Base-by-base conservation (phyloP, 1,284 basidiomycete species). In the Pseudozyma hubeiensis region DNA sequence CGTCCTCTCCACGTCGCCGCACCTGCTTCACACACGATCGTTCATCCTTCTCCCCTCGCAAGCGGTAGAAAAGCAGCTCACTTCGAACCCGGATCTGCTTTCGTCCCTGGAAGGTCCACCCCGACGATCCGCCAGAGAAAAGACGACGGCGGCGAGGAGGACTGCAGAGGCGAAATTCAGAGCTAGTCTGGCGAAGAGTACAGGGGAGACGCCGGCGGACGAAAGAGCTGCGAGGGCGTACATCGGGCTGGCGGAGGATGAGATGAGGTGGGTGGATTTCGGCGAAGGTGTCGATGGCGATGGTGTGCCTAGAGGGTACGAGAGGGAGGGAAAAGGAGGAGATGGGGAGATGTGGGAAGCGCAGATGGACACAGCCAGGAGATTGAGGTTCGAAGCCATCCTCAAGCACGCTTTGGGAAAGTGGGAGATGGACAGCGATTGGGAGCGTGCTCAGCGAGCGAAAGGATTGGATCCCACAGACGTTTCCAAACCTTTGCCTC, bases 381-480 rank as follows among this genome's bases (percentile, higher is more conserved):
- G 52, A 31, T 41, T 43, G 48, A 50, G 75, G 30, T 78, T 72
- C 39, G 68, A 77, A 13, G 54, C 68, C 0, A 74, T 78, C 24
- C 46, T 78, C 5, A 53, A 56, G 16, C 74, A 76, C 30, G 76
- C 76, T 9, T 19, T 78, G 30, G 68, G 53, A 1, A 68, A 53
- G 31, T 78, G 75, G 75, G 69, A 74, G 56, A 78, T 77, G 75
- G 75, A 77, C 44, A 53, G 48, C n/a, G 77, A 71, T 46, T 75
- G 75, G 75, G 75, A 78, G 50, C 48, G 75, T 7, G 14, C 39
- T 6, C 72, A 75, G 45, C 60, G 64, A 2, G 49, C 70, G 4
- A 60, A 64, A 10, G 64, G 70, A 1, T 3, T 64, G n/a, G 70
- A 73, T 39, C 70, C 70, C 4, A 56, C 60, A 29, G 49, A 40